Evolutionary conservation across 208 protist species (phyloP), one percentile per base, ranked within the genome.

Genomic region (Strigomonas culicis): DNA sequence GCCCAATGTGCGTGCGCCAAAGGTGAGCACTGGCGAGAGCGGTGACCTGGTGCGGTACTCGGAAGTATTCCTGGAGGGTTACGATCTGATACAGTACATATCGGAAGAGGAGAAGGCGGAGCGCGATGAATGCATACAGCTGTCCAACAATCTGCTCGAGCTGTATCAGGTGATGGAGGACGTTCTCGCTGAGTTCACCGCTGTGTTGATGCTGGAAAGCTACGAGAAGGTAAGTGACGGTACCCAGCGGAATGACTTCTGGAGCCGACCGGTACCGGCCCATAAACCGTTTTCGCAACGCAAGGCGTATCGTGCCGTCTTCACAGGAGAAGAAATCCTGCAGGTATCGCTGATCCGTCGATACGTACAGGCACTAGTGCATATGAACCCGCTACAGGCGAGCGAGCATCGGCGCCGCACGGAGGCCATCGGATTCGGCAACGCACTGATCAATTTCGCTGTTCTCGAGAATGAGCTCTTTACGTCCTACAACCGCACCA

Each of bases 41-140:
- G 8, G 13, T 7, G n/a, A 27, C 49, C 27, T 57, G 63, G 63
- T 69, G 46, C 66, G 65, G 1, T 94, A 94, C 65, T 75, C 57
- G 1, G 84, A 94, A 68, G 27, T 63, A 17, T 61, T 94, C 21
- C 31, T 72, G 31, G 74, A 75, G 10, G 60, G 69, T 11, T 79
- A 82, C 57, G 56, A 72, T 53, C 66, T 93, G 7, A 59, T 55
- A n/a, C 66, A 91, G 67, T 60, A 69, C 51, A 72, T 94, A n/a
- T 46, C 63, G 15, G 24, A 34, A 4, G 82, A 74, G 13, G 88
- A 94, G 46, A 51, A 60, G 19, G 58, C 74, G 49, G 81, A 92
- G 56, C 81, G 88, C 32, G 67, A 73, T 27, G 59, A 41, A 27
- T 94, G 88, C 60, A 31, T 77, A 2, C 46, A 28, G 11, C 55